These are phyloP conservation scores for Cinnamomum chago DNA, from an alignment of 164 flowering plant genomes.

Conservation along the genomic window DNA sequence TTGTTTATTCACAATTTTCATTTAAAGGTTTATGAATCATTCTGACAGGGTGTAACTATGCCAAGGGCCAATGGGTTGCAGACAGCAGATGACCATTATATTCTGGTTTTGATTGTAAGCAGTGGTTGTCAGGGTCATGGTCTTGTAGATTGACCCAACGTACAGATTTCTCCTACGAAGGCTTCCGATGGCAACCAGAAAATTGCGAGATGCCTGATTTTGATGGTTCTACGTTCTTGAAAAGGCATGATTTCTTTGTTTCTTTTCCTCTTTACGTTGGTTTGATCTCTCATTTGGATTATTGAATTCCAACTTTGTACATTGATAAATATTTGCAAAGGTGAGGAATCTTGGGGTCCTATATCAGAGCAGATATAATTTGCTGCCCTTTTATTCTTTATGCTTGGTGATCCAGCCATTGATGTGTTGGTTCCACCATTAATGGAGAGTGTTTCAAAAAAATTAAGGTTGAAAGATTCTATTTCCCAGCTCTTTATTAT, in stretches of 20 bases:
- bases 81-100: too few species aligned
- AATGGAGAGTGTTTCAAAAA: background rate
- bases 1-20: background rate
- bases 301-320: too few species aligned
- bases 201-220: constrained; percentile 66
- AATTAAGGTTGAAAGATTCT: too few species aligned
- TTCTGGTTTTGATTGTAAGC: too few species aligned
- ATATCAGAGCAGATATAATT: background rate
- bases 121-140: too few species aligned
- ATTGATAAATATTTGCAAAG: background rate
- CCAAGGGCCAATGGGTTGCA: too few species aligned
- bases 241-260: constrained; percentile 31
- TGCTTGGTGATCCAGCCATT: background rate
- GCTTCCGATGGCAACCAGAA: constrained; percentile 60
- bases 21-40: constrained; percentile 1
- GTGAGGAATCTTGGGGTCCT: background rate
- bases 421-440: background rate
- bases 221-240: constrained; percentile 45
- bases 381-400: background rate
- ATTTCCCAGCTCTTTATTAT: too few species aligned
- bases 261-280: background rate
- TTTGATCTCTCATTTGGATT: background rate
- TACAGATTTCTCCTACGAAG: too few species aligned
- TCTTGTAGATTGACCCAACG: too few species aligned
- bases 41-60: constrained; percentile 23